phyloP scores from a whole-genome alignment of 169 alveolate genomes.

The Prorocentrum cordatum region DNA sequence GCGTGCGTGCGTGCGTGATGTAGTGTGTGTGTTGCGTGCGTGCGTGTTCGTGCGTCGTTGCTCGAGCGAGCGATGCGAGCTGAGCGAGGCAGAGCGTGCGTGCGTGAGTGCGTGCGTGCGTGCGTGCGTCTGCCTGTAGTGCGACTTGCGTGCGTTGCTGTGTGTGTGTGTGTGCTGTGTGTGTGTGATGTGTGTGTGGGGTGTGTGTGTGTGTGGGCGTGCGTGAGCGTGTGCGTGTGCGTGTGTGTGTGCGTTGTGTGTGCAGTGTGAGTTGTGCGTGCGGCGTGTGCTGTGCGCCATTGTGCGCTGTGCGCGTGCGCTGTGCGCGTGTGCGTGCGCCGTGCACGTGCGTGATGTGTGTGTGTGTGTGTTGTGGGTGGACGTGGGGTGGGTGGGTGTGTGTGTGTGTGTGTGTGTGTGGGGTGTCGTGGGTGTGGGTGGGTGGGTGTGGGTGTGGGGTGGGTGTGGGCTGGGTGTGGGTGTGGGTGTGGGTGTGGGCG shows the following conservation, averaged over 20 bases:
- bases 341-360: neutral
- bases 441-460: too few species aligned
- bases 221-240: slow-evolving; percentile 6
- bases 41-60: neutral
- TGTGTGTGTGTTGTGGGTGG: neutral
- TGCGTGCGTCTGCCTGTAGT: neutral
- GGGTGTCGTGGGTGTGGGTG: too few species aligned
- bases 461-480: too few species aligned
- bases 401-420: too few species aligned
- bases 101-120: neutral
- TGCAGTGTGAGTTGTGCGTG: neutral
- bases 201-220: neutral
- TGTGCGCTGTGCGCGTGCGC: too few species aligned
- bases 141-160: neutral
- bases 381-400: neutral
- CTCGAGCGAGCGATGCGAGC: too few species aligned
- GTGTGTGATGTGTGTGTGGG: too few species aligned
- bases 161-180: neutral
- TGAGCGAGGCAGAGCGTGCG: too few species aligned
- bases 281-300: too few species aligned
- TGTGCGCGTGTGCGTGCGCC: neutral
- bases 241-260: neutral
- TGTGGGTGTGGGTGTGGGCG: neutral
- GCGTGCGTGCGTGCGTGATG: slow-evolving; percentile 8
- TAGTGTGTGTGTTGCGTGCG: neutral